A percentile compares a stretch with the other conserved stretches of the same genome.
Evolutionary conservation across 148 eudicot species (phyloP).

Genomic region (Diospyros kaki): DNA sequence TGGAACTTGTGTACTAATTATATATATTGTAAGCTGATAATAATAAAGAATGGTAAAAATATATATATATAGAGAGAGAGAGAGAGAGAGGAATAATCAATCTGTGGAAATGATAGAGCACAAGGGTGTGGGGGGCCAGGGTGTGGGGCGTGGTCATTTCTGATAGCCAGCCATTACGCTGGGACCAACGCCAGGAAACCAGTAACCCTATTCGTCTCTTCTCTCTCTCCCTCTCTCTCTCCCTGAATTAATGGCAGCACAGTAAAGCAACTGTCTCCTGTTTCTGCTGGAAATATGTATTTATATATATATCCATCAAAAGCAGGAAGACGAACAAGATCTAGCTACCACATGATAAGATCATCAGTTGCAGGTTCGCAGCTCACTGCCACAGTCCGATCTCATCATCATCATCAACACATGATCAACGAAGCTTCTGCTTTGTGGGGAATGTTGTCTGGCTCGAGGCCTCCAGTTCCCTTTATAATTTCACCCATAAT

Average conservation of each 20-base stretch:
- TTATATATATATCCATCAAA: slow-evolving; percentile 27
- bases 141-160: slow-evolving; percentile 7
- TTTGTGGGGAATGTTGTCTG: slow-evolving; percentile 59
- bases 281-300: too few relatives aligned
- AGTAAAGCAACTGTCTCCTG: slow-evolving; percentile 7
- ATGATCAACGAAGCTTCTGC: slow-evolving; percentile 23
- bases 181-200: background rate
- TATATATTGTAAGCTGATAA: too few relatives aligned
- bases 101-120: too few relatives aligned
- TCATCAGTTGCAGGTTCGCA: too few relatives aligned
- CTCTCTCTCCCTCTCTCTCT: background rate
- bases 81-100: too few relatives aligned
- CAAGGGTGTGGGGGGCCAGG: background rate
- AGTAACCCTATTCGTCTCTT: background rate
- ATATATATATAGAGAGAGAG: background rate
- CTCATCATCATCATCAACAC: too few relatives aligned
- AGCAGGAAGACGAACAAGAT: slow-evolving; percentile 7
- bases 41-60: too few relatives aligned
- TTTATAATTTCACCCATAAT: background rate
- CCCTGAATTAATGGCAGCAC: background rate
- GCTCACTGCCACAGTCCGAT: too few relatives aligned
- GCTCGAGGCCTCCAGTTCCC: slow-evolving; percentile 27
- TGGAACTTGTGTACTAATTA: too few relatives aligned
- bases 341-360: too few relatives aligned
- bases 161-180: background rate